A percentile compares a stretch with the other conserved stretches of the same genome.
Evolutionary conservation across 192 early-diverging fungal species (phyloP).

Genomic region (Glomus cerebriforme): DNA sequence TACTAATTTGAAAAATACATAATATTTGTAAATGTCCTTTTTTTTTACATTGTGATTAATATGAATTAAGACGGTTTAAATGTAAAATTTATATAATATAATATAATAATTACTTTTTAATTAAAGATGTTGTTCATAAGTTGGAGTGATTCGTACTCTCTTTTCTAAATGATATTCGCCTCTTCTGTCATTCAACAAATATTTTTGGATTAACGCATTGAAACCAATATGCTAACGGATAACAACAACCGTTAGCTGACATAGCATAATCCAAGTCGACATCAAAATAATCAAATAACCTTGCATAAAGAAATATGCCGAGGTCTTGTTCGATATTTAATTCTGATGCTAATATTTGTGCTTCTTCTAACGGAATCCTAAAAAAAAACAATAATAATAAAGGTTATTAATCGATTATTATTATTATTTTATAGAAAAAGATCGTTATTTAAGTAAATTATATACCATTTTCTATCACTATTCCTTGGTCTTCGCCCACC

Average conservation of each 20-base stretch:
- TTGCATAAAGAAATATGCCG: conserved; percentile 10
- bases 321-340: conserved; percentile 5
- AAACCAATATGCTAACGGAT: neutral
- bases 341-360: neutral
- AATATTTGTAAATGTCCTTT: no score
- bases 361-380: conserved; percentile 11
- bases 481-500: neutral
- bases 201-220: conserved; percentile 9
- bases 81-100: no score
- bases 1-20: no score
- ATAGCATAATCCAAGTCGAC: neutral
- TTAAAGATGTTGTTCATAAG: no score
- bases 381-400: no score
- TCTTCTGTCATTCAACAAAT: neutral
- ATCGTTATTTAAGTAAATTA: neutral
- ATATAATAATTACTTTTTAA: no score
- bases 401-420: neutral
- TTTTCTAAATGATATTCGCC: no score
- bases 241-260: neutral
- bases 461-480: conserved; percentile 5
- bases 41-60: no score
- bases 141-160: no score
- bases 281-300: conserved; percentile 18
- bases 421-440: no score
- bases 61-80: no score